phyloP scores from a whole-genome alignment of 2,329 filamentous ascomycete genomes.

The Colletotrichum ledebouriae region DNA sequence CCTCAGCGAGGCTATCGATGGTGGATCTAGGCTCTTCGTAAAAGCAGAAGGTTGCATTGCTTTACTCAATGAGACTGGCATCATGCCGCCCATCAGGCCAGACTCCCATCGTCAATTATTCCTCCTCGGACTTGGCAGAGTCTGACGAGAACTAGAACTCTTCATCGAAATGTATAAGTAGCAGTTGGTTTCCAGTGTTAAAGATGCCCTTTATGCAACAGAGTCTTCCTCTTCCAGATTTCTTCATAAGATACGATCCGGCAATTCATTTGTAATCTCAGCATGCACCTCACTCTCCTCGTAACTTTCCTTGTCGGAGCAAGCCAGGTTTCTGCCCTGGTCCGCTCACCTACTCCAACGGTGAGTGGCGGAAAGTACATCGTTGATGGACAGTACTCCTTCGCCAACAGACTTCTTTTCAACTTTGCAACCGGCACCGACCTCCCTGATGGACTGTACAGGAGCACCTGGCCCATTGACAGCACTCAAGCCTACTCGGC shows the following conservation, averaged over 20 bases:
- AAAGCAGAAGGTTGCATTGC: background rate
- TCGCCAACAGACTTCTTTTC: slow-evolving; percentile 45
- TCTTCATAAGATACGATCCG: too few species aligned
- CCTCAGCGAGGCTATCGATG: background rate
- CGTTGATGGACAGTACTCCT: slow-evolving; percentile 42
- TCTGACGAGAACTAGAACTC: too few species aligned
- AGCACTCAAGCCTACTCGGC: slow-evolving; percentile 35
- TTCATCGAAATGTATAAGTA: too few species aligned
- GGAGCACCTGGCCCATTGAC: slow-evolving; percentile 45
- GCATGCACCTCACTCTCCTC: slow-evolving; percentile 17
- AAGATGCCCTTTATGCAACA: too few species aligned
- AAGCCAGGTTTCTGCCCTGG: slow-evolving; percentile 5
- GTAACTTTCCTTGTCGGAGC: slow-evolving; percentile 5
- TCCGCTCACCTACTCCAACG: slow-evolving; percentile 24
- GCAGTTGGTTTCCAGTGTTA: too few species aligned
- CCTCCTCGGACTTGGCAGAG: too few species aligned
- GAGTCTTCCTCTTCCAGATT: too few species aligned
- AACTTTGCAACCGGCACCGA: slow-evolving; percentile 43
- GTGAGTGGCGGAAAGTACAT: slow-evolving; percentile 44
- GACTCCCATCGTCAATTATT: background rate
- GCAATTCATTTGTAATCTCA: background rate
- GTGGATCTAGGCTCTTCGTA: slow-evolving; percentile 2
- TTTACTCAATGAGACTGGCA: background rate
- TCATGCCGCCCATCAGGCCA: background rate
- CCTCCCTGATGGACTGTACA: slow-evolving; percentile 45